phyloP scores from a whole-genome alignment of 306 rosid genomes.

The Quercus suber region DNA sequence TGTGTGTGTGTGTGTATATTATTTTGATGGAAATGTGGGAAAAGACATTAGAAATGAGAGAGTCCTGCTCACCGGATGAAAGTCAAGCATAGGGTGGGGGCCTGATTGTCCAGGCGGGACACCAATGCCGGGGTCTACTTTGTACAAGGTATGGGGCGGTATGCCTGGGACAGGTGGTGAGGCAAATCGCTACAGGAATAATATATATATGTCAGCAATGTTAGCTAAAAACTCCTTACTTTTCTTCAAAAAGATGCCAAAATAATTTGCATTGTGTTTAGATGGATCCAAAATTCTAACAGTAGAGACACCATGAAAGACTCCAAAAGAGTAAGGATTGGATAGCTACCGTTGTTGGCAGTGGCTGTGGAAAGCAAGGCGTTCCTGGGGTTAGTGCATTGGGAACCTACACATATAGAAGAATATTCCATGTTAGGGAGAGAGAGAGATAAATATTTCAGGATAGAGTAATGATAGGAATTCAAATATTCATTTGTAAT shows the following conservation, averaged over 20 bases:
- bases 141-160: constrained; percentile 59
- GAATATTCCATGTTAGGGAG: neutral
- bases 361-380: constrained; percentile 56
- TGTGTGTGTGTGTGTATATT: neutral
- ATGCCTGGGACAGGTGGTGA: constrained; percentile 52
- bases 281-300: constrained; percentile 20
- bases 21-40: neutral
- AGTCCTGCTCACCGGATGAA: constrained; percentile 53
- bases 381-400: constrained; percentile 52
- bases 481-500: no score
- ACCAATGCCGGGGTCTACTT: constrained; percentile 44
- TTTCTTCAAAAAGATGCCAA: constrained; percentile 7
- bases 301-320: constrained; percentile 29
- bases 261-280: neutral
- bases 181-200: constrained; percentile 51
- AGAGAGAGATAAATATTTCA: neutral
- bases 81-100: constrained; percentile 47
- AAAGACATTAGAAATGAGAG: neutral
- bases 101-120: constrained; percentile 30
- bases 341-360: constrained; percentile 46
- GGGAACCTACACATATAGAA: constrained; percentile 43
- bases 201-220: neutral
- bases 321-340: constrained; percentile 38
- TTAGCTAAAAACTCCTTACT: neutral
- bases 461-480: no score